Conservation (phyloP, 2,329 filamentous ascomycete species). For the Fusarium metavorans region DNA sequence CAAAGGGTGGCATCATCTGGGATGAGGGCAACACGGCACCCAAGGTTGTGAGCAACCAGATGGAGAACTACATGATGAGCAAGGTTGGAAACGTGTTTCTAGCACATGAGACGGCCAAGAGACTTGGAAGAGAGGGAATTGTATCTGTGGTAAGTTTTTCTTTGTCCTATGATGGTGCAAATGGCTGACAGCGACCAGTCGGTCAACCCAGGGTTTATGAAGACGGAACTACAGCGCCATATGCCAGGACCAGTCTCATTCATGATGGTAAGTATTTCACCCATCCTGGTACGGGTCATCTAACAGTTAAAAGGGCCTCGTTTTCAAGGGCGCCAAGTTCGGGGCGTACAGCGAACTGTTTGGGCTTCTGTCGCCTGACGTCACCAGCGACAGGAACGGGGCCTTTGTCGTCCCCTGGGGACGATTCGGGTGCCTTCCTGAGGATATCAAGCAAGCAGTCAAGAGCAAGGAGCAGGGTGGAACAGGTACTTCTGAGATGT, state of each 20-base stretch:
- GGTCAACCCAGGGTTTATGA: conserved; percentile 36
- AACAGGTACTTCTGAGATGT: conserved; percentile 12
- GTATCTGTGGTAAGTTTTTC: conserved; percentile 22
- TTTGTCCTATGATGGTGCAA: not conserved
- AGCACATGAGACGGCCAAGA: conserved; percentile 19
- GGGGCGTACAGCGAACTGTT: conserved; percentile 38
- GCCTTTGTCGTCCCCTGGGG: conserved; percentile 30
- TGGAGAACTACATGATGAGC: conserved; percentile 41
- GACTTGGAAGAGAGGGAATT: conserved; percentile 25
- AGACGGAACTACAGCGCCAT: conserved; percentile 35
- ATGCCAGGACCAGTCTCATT: conserved; percentile 31
- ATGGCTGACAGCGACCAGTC: conserved; percentile 15
- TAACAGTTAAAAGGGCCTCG: conserved; percentile 7
- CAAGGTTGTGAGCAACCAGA: conserved; percentile 23
- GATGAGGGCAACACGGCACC: conserved; percentile 25
- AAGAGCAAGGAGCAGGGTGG: conserved; percentile 19
- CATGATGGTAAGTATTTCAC: conserved; percentile 19
- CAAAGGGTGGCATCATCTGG: conserved; percentile 31
- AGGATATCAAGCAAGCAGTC: conserved; percentile 20
- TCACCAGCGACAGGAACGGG: conserved; percentile 28
- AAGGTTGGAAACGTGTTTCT: conserved; percentile 34
- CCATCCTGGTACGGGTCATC: no score
- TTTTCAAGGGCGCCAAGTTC: conserved; percentile 34
- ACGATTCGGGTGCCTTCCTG: conserved; percentile 26
- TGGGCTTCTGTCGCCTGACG: conserved; percentile 31